Evolutionary conservation across 2,329 filamentous ascomycete genomes (phyloP), one percentile per base, ranked within the genome.

Genomic region (Fonsecaea pedrosoi): DNA sequence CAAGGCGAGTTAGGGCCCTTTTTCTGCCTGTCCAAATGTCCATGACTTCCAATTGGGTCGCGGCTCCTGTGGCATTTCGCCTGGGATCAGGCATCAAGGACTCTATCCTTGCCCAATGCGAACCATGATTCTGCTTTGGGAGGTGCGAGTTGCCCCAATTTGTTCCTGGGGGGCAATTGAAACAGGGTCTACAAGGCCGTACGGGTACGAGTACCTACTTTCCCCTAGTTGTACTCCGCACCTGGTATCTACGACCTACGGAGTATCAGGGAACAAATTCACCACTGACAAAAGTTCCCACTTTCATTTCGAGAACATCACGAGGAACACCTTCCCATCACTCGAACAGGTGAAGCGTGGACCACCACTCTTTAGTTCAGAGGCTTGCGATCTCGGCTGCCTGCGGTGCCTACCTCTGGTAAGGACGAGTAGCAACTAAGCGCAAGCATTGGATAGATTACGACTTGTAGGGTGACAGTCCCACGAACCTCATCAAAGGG

Each of bases 81-180:
- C 64, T 68, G 64, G 65, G 62, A 59, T 70, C 66, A 67, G 68
- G 68, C 68, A 54, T 65, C 68, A 70, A 50, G 54, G 55, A 37
- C 42, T 66, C 42, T 48, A 34, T 59, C 53, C 60, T 42, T 54
- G 56, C 64, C 68, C 63, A 70, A 60, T 70, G 64, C 53, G 57
- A 64, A 59, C 62, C 38, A 62, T 55, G 30, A 48, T 62, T 63
- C 65, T 68, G 59, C 54, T 64, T 68, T 70, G 13, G 65, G 68
- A 60, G 25, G 18, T 55, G 40, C 30, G 7, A 56, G 25, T 25
- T 35, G 13, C 63, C 65, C 62, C 56, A 67, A 64, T 38, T 63
- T 62, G 64, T 18, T 34, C 53, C 38, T 59, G 60, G 60, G 59
- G 56, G 18, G 25, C 50, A 61, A 56, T 48, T 45, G 34, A 37